Percentiles rank a stretch among this genome's conserved stretches.
These are phyloP conservation scores for Phytophthora melonis DNA, from an alignment of 352 stramenopile species.

Conservation along the genomic window DNA sequence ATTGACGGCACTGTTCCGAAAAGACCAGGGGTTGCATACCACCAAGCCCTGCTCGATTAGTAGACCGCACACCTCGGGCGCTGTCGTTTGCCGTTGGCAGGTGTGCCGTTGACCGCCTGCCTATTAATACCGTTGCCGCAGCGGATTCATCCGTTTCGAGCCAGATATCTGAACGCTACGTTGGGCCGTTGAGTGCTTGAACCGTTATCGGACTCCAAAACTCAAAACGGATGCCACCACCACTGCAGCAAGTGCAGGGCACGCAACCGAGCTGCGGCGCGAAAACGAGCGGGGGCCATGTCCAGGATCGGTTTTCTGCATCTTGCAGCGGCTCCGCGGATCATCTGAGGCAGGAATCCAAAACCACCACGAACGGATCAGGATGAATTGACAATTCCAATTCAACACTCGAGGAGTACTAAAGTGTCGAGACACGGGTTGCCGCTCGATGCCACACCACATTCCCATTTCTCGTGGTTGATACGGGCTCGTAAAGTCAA, in stretches of 20 bases:
- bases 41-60: slow-evolving; percentile 5
- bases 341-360: slow-evolving; percentile 23
- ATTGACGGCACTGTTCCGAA: slow-evolving; percentile 36
- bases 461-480: slow-evolving; percentile 5
- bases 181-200: slow-evolving; percentile 22
- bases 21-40: slow-evolving; percentile 30
- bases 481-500: slow-evolving; percentile 18
- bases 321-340: slow-evolving; percentile 12
- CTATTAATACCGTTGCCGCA: slow-evolving; percentile 49
- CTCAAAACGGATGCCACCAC: slow-evolving; percentile 37
- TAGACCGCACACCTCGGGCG: not conserved
- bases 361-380: slow-evolving; percentile 41
- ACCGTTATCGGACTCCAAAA: slow-evolving; percentile 25
- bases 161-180: slow-evolving; percentile 29
- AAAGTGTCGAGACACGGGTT: slow-evolving; percentile 39
- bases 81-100: slow-evolving; percentile 27
- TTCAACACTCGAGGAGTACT: slow-evolving; percentile 27
- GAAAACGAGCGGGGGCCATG: slow-evolving; percentile 2
- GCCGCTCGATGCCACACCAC: slow-evolving; percentile 13
- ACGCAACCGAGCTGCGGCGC: slow-evolving; percentile 14
- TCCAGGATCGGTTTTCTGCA: slow-evolving; percentile 22
- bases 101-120: slow-evolving; percentile 34
- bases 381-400: slow-evolving; percentile 42
- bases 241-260: slow-evolving; percentile 7
- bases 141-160: slow-evolving; percentile 40